phyloP scores from a whole-genome alignment of 2,329 filamentous ascomycete species.

The Cordyceps cateniannulata region DNA sequence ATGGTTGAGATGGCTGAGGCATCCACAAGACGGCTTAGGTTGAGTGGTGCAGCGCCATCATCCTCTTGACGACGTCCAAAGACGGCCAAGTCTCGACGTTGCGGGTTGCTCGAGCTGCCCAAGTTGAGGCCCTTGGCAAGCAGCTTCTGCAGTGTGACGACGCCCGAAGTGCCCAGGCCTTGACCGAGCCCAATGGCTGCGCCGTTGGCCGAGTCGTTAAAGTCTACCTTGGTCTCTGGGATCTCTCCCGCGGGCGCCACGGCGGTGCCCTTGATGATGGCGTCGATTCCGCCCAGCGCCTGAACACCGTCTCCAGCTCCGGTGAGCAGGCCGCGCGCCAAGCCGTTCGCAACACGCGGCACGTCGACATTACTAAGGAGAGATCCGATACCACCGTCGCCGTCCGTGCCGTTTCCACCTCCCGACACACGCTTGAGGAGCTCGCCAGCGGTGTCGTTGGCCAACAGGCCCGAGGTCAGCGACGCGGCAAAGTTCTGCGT shows the following conservation, averaged over 20 bases:
- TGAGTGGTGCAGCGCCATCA: not conserved
- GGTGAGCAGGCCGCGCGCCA: constrained; percentile 28
- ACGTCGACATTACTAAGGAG: constrained; percentile 19
- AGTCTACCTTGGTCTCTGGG: constrained; percentile 21
- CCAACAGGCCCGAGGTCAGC: constrained; percentile 25
- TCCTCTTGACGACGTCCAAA: not conserved
- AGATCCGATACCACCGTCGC: constrained; percentile 8
- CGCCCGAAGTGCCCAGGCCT: constrained; percentile 28
- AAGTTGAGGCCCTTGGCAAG: constrained; percentile 16
- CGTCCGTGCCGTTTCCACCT: not conserved
- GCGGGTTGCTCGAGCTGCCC: not conserved
- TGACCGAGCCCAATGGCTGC: constrained; percentile 29
- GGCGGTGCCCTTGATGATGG: constrained; percentile 24
- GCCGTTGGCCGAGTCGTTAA: constrained; percentile 29
- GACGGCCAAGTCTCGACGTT: not conserved
- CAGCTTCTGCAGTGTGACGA: constrained; percentile 24
- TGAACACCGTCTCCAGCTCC: constrained; percentile 28
- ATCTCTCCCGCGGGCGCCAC: constrained; percentile 15
- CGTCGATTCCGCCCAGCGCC: constrained; percentile 25
- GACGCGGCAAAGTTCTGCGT: constrained; percentile 21
- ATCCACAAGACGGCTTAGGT: constrained; percentile 23
- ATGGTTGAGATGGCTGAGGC: constrained; percentile 24
- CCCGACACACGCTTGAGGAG: constrained; percentile 13
- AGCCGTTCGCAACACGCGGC: constrained; percentile 26
- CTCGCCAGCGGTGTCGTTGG: constrained; percentile 25